These are phyloP conservation scores for Yamadazyma trypodendri DNA, from an alignment of 1,139 yeast genomes.

Conservation along the genomic window DNA sequence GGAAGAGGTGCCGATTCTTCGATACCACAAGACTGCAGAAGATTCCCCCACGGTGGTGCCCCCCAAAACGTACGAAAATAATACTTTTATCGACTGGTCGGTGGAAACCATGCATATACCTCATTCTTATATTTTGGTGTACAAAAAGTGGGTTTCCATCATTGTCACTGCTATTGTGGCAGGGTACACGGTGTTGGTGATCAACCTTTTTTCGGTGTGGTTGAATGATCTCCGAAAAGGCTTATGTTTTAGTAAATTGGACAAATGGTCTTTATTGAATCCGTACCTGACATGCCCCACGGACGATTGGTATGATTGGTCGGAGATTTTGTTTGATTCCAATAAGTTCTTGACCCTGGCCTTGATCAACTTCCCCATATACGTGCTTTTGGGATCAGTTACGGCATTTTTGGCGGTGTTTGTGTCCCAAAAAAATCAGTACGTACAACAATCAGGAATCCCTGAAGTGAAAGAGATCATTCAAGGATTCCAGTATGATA, in stretches of 20 bases:
- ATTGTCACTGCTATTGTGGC: conserved; percentile 52
- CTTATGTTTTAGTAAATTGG: conserved; percentile 35
- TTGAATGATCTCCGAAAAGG: conserved; percentile 61
- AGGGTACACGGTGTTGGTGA: conserved; percentile 58
- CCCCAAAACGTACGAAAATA: conserved; percentile 23
- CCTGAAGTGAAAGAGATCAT: conserved; percentile 65
- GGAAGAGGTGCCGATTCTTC: conserved; percentile 3
- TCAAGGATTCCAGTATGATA: conserved; percentile 53
- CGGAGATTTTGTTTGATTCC: conserved; percentile 26
- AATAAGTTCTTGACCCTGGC: conserved; percentile 18
- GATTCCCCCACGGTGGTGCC: background rate
- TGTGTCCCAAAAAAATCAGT: conserved; percentile 37
- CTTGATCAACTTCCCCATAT: conserved; percentile 40
- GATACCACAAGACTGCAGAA: background rate
- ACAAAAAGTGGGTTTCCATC: conserved; percentile 57
- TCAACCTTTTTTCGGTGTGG: conserved; percentile 63
- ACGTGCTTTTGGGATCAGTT: conserved; percentile 27
- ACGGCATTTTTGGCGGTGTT: conserved; percentile 30
- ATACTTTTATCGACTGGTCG: conserved; percentile 40
- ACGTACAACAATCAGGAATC: conserved; percentile 64
- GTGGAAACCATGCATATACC: conserved; percentile 21
- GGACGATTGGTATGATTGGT: conserved; percentile 45
- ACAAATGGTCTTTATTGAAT: conserved; percentile 42
- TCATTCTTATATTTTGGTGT: conserved; percentile 9
- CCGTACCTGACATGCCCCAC: conserved; percentile 48